Evolutionary conservation across 2,329 filamentous ascomycete genomes (phyloP).

Genomic region (Epicoccum sorghinum): DNA sequence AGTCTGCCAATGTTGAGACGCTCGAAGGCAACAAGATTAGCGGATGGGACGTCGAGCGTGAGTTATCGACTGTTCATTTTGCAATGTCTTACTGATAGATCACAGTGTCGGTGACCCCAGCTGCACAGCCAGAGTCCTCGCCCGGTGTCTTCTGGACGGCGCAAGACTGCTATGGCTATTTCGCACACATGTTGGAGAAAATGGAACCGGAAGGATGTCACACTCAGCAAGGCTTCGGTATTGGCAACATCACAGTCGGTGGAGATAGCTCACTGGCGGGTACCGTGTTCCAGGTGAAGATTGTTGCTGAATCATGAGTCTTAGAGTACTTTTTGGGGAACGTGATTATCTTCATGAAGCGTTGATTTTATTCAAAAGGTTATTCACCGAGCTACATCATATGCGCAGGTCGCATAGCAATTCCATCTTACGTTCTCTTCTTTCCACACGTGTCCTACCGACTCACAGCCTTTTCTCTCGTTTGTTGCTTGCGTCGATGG

Average conservation of each 20-base stretch:
- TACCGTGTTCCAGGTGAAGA: slow-evolving; percentile 30
- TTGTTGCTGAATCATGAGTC: slow-evolving; percentile 14
- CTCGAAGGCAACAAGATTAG: slow-evolving; percentile 22
- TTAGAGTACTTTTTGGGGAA: too few relatives aligned
- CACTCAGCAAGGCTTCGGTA: slow-evolving; percentile 24
- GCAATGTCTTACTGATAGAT: not conserved
- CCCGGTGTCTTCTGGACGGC: slow-evolving; percentile 30
- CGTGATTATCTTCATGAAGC: not conserved
- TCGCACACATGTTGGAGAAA: slow-evolving; percentile 29
- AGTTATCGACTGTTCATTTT: not conserved
- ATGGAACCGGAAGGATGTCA: slow-evolving; percentile 28
- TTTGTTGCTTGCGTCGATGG: too few relatives aligned
- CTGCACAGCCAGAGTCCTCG: slow-evolving; percentile 18
- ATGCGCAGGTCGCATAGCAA: not conserved
- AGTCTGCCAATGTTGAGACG: slow-evolving; percentile 26
- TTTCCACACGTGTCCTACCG: not conserved
- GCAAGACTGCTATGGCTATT: slow-evolving; percentile 40
- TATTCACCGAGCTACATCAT: too few relatives aligned
- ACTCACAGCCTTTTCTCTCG: too few relatives aligned
- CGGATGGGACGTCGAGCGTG: slow-evolving; percentile 30
- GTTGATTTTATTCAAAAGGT: not conserved
- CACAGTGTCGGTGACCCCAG: slow-evolving; percentile 34
- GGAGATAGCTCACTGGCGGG: slow-evolving; percentile 27
- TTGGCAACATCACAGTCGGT: slow-evolving; percentile 32
- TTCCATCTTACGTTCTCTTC: not conserved